Base-by-base conservation (phyloP, 2,329 filamentous ascomycete species). In the Exophiala mesophila region DNA sequence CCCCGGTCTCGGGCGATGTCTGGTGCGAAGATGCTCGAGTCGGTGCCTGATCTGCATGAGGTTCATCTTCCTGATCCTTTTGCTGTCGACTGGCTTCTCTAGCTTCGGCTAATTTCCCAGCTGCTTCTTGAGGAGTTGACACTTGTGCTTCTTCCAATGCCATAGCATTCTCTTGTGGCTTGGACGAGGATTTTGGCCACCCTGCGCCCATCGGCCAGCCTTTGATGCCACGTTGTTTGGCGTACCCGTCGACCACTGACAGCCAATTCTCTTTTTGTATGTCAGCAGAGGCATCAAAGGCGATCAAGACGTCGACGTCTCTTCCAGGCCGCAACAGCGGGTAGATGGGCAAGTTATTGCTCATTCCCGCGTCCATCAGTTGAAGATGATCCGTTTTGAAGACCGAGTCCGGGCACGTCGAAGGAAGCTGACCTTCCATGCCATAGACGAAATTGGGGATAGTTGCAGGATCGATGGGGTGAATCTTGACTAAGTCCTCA, bases 361-460 rank as follows among this genome's bases (percentile, higher is more conserved):
- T 94, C 92, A 98, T 98, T 37, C 92, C 92, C 2, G 92, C 89
- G 63, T 98, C 92, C 89, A 96, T 97, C 12, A 90, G 74, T 52
- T 86, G 82, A 13, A 90, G 73, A 60, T 94, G 83, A 32, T 82
- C 73, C 10, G 73, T 74, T 13, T 78, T 71, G 56, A 85, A 81
- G 28, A 95, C 78, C 44, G 79, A 88, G 21, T 82, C 77, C 0
- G 92, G 88, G n/a, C 83, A 84, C 0, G 86, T 85, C 1, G 77
- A 65, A 1, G 88, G 84, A 5, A 98, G 71, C 47, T 78, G 73
- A 9, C 78, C 81, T 55, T 84, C 75, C 81, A 98, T 85, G 6
- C 85, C 85, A 47, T 88, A 80, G 0, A 82, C 82, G 58, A 84
- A 97, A 61, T 98, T 98, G 2, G 92, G 90, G 43, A 98, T 84